phyloP scores from a whole-genome alignment of 441 rosid species.

The Eruca vesicaria region DNA sequence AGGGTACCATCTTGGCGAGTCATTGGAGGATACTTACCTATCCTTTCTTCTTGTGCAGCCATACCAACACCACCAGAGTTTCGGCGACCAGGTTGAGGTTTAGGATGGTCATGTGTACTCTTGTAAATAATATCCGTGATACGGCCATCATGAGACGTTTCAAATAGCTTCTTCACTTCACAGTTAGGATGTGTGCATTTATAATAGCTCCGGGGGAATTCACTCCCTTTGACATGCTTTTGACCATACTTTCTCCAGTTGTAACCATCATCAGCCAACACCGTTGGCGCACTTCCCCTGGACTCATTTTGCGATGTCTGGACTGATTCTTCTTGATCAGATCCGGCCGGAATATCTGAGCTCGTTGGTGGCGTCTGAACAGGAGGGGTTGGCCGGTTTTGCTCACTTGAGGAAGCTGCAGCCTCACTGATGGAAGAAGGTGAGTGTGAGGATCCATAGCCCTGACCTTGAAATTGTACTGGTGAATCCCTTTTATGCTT shows the following conservation, averaged over 20 bases:
- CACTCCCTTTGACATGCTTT: not conserved
- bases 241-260: not conserved
- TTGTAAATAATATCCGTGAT: constrained; percentile 91
- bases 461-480: constrained; percentile 50
- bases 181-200: constrained; percentile 38
- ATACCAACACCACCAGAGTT: constrained; percentile 59
- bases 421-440: constrained; percentile 55
- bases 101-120: constrained; percentile 97
- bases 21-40: constrained; percentile 52
- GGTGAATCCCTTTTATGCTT: constrained; percentile 51
- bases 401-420: constrained; percentile 69
- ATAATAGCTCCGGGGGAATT: not conserved
- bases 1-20: constrained; percentile 62
- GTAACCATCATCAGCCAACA: not conserved
- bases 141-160: constrained; percentile 90
- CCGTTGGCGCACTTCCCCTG: constrained; percentile 37
- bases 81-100: constrained; percentile 90
- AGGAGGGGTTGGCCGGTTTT: constrained; percentile 56
- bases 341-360: constrained; percentile 48
- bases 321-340: constrained; percentile 62
- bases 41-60: constrained; percentile 71
- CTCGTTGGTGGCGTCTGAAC: constrained; percentile 47
- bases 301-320: constrained; percentile 60
- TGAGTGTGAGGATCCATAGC: constrained; percentile 44
- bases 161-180: constrained; percentile 97